Conservation (phyloP, 2,329 filamentous ascomycete species). For the Ophiostoma montium region DNA sequence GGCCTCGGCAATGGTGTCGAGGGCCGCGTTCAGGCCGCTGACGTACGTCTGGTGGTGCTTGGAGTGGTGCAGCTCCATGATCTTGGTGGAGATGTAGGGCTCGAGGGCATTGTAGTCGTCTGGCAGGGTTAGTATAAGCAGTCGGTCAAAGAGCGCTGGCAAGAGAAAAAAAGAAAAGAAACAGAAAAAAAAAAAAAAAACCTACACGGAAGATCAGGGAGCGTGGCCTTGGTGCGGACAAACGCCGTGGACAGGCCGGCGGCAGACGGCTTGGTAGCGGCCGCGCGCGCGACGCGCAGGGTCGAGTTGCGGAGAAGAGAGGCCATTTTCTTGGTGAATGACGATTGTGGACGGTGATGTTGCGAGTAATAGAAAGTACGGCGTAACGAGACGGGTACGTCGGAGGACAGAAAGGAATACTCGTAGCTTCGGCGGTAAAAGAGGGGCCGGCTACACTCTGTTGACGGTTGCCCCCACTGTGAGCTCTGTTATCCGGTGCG, state of each 20-base stretch:
- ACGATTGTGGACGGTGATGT: not conserved
- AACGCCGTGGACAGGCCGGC: constrained; percentile 59
- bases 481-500: not conserved
- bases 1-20: constrained; percentile 47
- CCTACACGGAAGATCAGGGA: constrained; percentile 64
- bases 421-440: no score
- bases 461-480: no score
- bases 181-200: constrained; percentile 14
- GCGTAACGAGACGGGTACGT: not conserved
- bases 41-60: constrained; percentile 74
- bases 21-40: constrained; percentile 56
- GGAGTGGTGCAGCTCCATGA: constrained; percentile 69
- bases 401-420: not conserved
- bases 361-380: no score
- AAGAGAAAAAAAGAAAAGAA: not conserved
- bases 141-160: not conserved
- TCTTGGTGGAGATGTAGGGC: constrained; percentile 60
- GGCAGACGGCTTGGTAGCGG: constrained; percentile 51
- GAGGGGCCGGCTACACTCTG: no score
- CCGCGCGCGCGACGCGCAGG: constrained; percentile 56
- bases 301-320: constrained; percentile 36
- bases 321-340: constrained; percentile 3
- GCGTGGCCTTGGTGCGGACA: constrained; percentile 74
- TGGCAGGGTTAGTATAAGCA: constrained; percentile 23
- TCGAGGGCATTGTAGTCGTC: constrained; percentile 97